phyloP scores from a whole-genome alignment of 2,329 filamentous ascomycete species.

The Orbilia brochopaga region DNA sequence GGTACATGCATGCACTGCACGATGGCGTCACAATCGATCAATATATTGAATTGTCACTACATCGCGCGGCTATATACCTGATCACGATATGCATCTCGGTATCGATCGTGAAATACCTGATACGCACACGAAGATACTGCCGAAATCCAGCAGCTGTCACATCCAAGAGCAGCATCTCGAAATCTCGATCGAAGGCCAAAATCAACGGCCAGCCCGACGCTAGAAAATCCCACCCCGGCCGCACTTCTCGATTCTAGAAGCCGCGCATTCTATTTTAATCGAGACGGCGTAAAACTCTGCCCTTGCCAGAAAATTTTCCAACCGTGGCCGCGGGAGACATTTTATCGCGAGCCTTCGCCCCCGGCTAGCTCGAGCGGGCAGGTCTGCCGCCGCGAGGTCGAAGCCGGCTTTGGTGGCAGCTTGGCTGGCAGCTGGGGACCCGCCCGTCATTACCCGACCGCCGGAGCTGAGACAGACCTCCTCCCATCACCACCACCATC shows the following conservation, averaged over 20 bases:
- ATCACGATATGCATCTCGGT: too few species aligned
- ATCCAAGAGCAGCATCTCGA: not conserved
- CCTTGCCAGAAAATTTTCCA: constrained; percentile 26
- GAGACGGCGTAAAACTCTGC: not conserved
- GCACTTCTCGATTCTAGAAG: not conserved
- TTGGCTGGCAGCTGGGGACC: constrained; percentile 4
- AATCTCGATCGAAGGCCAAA: not conserved
- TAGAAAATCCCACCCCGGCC: constrained; percentile 31
- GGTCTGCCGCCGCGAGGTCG: constrained; percentile 10
- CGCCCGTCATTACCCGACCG: constrained; percentile 42
- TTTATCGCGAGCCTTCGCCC: constrained; percentile 2
- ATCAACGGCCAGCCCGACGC: constrained; percentile 27
- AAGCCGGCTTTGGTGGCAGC: too few species aligned
- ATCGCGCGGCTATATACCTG: too few species aligned
- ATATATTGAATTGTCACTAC: too few species aligned
- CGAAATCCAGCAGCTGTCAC: constrained; percentile 23
- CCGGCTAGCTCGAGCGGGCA: constrained; percentile 35
- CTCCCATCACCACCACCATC: constrained; percentile 6
- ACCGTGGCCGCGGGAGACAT: constrained; percentile 29
- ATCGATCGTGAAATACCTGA: too few species aligned
- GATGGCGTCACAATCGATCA: constrained; percentile 43
- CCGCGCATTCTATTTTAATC: not conserved
- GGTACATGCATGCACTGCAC: constrained; percentile 15
- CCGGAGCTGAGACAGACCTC: not conserved
- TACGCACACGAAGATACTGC: too few species aligned